Evolutionary conservation across 2,329 filamentous ascomycete species (phyloP).

Genomic region (Ceratocystis albifundus): DNA sequence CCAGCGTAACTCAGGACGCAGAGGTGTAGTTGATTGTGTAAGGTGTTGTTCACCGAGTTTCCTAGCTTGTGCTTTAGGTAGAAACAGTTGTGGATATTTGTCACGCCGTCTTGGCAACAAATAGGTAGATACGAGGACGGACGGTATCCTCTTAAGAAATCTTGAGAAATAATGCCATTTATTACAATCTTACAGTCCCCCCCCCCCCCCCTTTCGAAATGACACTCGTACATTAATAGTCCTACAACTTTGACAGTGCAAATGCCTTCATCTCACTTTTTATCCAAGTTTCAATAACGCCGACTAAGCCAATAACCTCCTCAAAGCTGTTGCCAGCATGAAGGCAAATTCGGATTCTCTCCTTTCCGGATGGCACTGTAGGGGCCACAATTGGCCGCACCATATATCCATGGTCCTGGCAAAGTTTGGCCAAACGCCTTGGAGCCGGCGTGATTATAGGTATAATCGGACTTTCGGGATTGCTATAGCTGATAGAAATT

Average conservation of each 20-base stretch:
- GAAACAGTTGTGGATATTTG: too few relatives aligned
- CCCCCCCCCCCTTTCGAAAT: too few relatives aligned
- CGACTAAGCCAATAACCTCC: constrained; percentile 45
- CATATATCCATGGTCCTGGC: constrained; percentile 47
- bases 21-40: neutral
- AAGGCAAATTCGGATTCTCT: constrained; percentile 55
- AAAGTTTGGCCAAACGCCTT: constrained; percentile 46
- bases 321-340: constrained; percentile 52
- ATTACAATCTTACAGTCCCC: too few relatives aligned
- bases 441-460: constrained; percentile 48
- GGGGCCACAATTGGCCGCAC: constrained; percentile 57
- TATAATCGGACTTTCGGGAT: constrained; percentile 51
- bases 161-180: too few relatives aligned
- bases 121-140: too few relatives aligned
- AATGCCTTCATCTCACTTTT: neutral
- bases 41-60: too few relatives aligned
- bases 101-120: too few relatives aligned
- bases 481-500: constrained; percentile 13
- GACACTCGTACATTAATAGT: neutral
- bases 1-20: neutral
- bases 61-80: too few relatives aligned
- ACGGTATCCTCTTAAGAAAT: too few relatives aligned
- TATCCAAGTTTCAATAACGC: constrained; percentile 40
- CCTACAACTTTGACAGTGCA: neutral
- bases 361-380: constrained; percentile 51